Evolutionary conservation across 148 eudicot species (phyloP), one percentile per base, ranked within the genome.

Genomic region (Camellia lanceoleosa): DNA sequence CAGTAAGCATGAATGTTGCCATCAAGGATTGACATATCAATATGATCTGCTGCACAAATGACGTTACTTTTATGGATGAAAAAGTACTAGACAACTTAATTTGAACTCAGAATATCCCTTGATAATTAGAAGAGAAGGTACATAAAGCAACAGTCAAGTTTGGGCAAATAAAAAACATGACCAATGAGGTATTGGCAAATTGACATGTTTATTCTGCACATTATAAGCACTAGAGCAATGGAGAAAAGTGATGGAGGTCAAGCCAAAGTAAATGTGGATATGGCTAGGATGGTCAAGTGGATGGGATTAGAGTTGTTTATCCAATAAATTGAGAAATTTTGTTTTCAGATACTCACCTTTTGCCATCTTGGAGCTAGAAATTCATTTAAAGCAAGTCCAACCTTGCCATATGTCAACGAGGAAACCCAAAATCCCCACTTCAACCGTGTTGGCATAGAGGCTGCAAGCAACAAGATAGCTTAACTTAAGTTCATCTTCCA

Each of bases 301-400:
- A 30, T 30, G 38, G 38, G 1, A 30, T 30, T 30, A 30, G 38
- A 30, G 38, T 30, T 30, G 38, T 30, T 0, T 30, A 30, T 30
- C 38, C 38, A 30, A 30, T 30, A 30, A 30, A 30, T 30, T 30
- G 1, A 30, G 38, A 30, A 30, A 30, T 30, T 30, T 30, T 30
- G 38, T 30, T 3, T 61, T 16, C 47, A 72, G 56, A 7, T 3
- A 23, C 81, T 83, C 76, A 89, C 96, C 89, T 88, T 87, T 75
- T 92, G 86, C 98, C 98, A 94, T 77, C 98, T 81, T 68, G 92
- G 95, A 83, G 98, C 88, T 46, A 83, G 87, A 84, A 94, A 92
- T 85, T 94, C 98, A 78, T 94, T 94, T 42, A 88, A 76, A 54
- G 94, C 67, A 38, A 94, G 90, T 61, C 94, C 97, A 76, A 91